phyloP scores from a whole-genome alignment of 2,329 filamentous ascomycete species.

The Colletotrichum ledebouriae region DNA sequence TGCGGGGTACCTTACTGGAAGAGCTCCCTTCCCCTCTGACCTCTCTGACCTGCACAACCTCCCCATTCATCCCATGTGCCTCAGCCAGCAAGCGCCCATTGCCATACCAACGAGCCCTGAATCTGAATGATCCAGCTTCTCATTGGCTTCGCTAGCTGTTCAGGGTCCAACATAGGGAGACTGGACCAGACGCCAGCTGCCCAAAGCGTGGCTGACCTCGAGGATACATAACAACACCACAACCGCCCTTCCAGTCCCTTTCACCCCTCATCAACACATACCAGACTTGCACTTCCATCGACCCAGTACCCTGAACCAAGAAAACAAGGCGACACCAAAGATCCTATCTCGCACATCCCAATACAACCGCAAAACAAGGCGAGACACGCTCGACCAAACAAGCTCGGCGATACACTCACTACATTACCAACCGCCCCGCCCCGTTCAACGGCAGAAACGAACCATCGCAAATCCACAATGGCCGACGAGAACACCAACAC shows the following conservation, averaged over 20 bases:
- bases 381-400: conserved; percentile 8
- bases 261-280: conserved; percentile 12
- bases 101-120: conserved; percentile 31
- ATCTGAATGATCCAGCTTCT: conserved; percentile 9
- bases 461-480: conserved; percentile 46
- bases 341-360: conserved; percentile 3
- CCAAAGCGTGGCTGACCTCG: conserved; percentile 12
- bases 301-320: neutral
- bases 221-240: conserved; percentile 36
- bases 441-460: conserved; percentile 27
- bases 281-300: conserved; percentile 2
- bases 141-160: conserved; percentile 10
- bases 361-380: conserved; percentile 36
- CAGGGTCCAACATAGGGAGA: neutral
- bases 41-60: too few relatives aligned
- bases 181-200: neutral
- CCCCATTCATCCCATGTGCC: conserved; percentile 18
- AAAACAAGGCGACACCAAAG: conserved; percentile 20
- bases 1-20: too few relatives aligned
- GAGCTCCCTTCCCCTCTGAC: too few relatives aligned
- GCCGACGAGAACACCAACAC: conserved; percentile 47
- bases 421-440: neutral
- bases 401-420: too few relatives aligned
- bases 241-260: conserved; percentile 22
- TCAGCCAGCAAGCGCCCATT: conserved; percentile 25